Percentiles rank a stretch among this genome's conserved stretches.
Conservation (phyloP, 73 alveolate genomes). For the Stentor roeselii region DNA sequence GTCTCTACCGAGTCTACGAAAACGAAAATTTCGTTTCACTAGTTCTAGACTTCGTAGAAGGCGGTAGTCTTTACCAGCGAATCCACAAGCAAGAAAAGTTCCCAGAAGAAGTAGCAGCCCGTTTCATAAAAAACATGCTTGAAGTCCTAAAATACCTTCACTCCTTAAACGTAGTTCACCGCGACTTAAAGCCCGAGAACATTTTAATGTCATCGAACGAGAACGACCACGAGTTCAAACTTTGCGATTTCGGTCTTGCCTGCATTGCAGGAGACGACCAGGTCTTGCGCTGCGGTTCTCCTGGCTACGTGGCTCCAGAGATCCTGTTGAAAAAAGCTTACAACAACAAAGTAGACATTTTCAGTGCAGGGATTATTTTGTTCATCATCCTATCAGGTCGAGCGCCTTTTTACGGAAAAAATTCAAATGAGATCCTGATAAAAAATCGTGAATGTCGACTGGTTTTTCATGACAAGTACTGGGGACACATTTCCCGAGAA, state of each 20-base stretch:
- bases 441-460: no score
- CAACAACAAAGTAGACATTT: constrained; percentile 31
- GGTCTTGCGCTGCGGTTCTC: constrained; percentile 39
- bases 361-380: constrained; percentile 28
- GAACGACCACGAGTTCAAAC: no score
- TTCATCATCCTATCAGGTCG: constrained; percentile 39
- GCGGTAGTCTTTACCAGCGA: constrained; percentile 77
- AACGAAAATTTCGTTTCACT: constrained; percentile 64
- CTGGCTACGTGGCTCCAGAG: constrained; percentile 34
- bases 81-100: constrained; percentile 60
- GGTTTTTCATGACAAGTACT: no score
- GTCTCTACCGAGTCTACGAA: constrained; percentile 67
- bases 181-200: constrained; percentile 97
- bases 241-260: no score
- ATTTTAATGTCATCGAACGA: no score
- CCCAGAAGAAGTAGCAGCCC: constrained; percentile 64
- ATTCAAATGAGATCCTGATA: no score
- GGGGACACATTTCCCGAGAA: no score
- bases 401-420: constrained; percentile 34
- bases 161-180: constrained; percentile 73
- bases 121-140: constrained; percentile 59
- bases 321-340: constrained; percentile 12
- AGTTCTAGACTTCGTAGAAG: constrained; percentile 63
- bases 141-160: constrained; percentile 78
- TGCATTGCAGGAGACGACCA: no score